phyloP scores from a whole-genome alignment of 169 alveolate genomes.

The Plasmodium coatneyi region DNA sequence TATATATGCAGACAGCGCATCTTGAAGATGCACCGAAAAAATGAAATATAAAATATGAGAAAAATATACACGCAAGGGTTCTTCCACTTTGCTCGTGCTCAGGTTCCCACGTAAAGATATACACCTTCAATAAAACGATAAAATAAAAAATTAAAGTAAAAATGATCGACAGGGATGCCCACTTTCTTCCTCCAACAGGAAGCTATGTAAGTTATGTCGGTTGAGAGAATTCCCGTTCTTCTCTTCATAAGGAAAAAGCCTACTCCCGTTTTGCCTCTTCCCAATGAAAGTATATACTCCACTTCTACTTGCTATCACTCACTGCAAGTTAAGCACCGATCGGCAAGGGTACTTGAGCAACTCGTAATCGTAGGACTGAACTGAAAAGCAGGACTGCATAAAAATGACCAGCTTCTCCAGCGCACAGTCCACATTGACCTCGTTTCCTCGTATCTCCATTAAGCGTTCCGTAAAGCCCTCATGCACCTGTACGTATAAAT shows the following conservation, averaged over 20 bases:
- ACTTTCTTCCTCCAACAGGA: background rate
- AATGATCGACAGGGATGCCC: background rate
- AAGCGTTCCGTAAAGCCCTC: conserved; percentile 64
- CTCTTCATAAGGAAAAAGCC: background rate
- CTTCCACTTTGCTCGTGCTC: background rate
- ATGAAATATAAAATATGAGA: background rate
- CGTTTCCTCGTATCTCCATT: conserved; percentile 65
- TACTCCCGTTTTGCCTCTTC: background rate
- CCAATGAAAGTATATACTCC: background rate
- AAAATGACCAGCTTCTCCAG: conserved; percentile 51
- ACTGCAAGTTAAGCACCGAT: conserved; percentile 49
- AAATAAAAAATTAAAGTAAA: background rate
- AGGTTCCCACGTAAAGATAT: background rate
- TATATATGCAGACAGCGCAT: background rate
- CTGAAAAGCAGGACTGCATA: conserved; percentile 68
- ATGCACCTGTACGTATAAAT: conserved; percentile 57
- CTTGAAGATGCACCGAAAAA: background rate
- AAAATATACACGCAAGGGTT: background rate
- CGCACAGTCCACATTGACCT: conserved; percentile 60
- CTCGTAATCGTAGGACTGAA: conserved; percentile 59
- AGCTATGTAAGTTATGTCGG: too few relatives aligned
- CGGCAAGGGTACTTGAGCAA: conserved; percentile 47
- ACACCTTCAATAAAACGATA: background rate
- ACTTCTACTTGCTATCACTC: background rate
- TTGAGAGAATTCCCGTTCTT: background rate